A percentile compares a stretch with the other conserved stretches of the same genome.
These are phyloP conservation scores for Erodium moschatum DNA, from an alignment of 441 rosid genomes.

Conservation along the genomic window DNA sequence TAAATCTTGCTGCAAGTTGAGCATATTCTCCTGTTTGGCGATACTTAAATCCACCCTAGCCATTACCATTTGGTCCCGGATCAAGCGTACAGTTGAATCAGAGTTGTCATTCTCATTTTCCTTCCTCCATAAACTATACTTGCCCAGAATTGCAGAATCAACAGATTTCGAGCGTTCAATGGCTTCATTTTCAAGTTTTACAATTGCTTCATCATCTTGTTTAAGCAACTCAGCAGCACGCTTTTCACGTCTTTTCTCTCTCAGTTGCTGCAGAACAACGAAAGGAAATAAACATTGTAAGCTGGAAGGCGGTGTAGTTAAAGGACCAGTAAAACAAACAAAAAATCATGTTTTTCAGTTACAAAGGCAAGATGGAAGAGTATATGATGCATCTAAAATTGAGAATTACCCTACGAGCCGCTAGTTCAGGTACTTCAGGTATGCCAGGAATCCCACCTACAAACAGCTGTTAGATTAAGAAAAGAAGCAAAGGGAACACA, in stretches of 20 bases:
- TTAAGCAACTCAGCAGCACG: slow-evolving; percentile 63
- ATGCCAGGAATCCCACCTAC: slow-evolving; percentile 44
- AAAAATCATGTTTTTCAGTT: not conserved
- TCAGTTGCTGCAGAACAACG: slow-evolving; percentile 57
- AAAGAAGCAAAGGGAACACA: slow-evolving; percentile 16
- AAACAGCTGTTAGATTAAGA: slow-evolving; percentile 20
- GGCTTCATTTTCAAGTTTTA: slow-evolving; percentile 86
- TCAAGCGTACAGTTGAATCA: slow-evolving; percentile 75
- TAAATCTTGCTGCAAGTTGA: slow-evolving; percentile 56
- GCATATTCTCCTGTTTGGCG: slow-evolving; percentile 65
- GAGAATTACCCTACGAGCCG: slow-evolving; percentile 61
- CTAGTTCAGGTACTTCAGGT: slow-evolving; percentile 52
- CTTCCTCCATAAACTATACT: slow-evolving; percentile 86
- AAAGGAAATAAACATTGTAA: slow-evolving; percentile 11
- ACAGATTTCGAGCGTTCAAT: slow-evolving; percentile 89
- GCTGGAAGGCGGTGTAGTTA: slow-evolving; percentile 6
- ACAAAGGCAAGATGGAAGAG: slow-evolving; percentile 6
- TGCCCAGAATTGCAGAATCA: slow-evolving; percentile 87
- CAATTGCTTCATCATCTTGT: slow-evolving; percentile 55
- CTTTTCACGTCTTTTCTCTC: slow-evolving; percentile 72
- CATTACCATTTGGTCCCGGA: slow-evolving; percentile 93
- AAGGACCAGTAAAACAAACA: not conserved
- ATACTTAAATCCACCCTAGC: slow-evolving; percentile 73
- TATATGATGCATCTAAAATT: slow-evolving; percentile 11
- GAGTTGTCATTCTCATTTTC: slow-evolving; percentile 83